Evolutionary conservation across 2,329 filamentous ascomycete species (phyloP).

Genomic region (Diaporthe vexans): DNA sequence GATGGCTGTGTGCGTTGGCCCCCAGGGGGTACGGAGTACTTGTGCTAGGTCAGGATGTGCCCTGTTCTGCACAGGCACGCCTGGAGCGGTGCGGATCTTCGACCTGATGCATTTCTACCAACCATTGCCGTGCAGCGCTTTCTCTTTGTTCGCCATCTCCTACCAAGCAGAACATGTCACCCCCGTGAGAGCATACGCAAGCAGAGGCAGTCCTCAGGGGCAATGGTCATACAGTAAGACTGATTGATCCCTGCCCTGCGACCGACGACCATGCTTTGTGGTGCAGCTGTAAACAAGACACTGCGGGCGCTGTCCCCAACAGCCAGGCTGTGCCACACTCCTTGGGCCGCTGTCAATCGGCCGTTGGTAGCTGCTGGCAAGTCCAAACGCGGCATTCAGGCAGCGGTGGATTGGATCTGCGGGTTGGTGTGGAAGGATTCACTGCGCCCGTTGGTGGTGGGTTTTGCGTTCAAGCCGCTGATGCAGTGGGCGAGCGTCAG

Average conservation of each 20-base stretch:
- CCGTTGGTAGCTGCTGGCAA: too few species aligned
- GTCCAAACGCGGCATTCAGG: not conserved
- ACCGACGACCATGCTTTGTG: conserved; percentile 1
- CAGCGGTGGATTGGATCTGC: not conserved
- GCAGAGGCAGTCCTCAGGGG: conserved; percentile 8
- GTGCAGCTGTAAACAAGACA: not conserved
- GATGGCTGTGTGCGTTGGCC: not conserved
- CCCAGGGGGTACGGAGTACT: too few species aligned
- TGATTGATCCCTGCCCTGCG: too few species aligned
- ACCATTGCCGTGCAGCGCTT: too few species aligned
- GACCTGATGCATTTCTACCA: too few species aligned
- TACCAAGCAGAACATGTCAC: not conserved
- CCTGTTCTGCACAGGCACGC: too few species aligned
- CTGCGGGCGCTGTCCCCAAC: not conserved
- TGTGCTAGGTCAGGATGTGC: too few species aligned
- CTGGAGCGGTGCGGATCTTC: too few species aligned
- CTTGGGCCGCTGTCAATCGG: too few species aligned
- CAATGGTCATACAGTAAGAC: not conserved
- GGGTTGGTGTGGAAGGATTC: conserved; percentile 6
- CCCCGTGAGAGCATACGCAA: not conserved
- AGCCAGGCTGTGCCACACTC: not conserved
- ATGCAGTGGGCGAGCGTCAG: not conserved
- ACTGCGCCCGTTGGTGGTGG: conserved; percentile 18
- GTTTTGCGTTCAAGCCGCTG: not conserved
- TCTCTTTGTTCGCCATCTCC: not conserved